Evolutionary conservation across 2,329 filamentous ascomycete species (phyloP).

Genomic region (Cercospora zeina): DNA sequence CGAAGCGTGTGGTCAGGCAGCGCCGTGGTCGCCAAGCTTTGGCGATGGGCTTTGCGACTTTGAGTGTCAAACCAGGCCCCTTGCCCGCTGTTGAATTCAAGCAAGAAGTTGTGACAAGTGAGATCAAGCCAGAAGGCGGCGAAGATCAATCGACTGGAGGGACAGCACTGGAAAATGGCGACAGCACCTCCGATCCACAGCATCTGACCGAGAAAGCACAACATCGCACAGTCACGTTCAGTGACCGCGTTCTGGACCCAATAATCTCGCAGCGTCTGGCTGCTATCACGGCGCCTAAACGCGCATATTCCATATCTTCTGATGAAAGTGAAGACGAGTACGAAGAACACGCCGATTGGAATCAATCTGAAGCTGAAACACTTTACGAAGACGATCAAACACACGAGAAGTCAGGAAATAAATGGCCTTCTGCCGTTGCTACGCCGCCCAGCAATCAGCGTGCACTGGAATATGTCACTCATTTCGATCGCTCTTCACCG

Average conservation of each 20-base stretch:
- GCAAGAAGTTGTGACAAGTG: constrained; percentile 4
- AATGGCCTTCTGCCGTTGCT: neutral
- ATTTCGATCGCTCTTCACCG: neutral
- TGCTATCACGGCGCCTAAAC: constrained; percentile 33
- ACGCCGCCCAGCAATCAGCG: neutral
- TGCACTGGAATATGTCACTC: neutral
- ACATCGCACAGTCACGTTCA: constrained; percentile 27
- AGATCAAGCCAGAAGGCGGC: neutral
- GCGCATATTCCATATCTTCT: constrained; percentile 28
- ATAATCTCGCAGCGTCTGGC: constrained; percentile 32
- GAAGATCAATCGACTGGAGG: neutral
- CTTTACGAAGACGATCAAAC: neutral
- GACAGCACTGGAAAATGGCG: neutral
- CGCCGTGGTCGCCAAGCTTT: constrained; percentile 9
- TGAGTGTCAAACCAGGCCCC: constrained; percentile 31
- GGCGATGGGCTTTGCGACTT: constrained; percentile 20
- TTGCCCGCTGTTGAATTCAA: constrained; percentile 34
- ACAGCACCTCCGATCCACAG: neutral
- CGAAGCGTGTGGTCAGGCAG: neutral
- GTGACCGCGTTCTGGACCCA: constrained; percentile 24
- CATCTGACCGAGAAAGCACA: neutral
- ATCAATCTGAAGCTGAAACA: neutral
- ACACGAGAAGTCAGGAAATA: neutral
- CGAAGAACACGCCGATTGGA: constrained; percentile 19
- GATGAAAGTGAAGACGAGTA: constrained; percentile 26